Conservation (phyloP, 2,329 filamentous ascomycete genomes). For the Arthrocladium fulminans region DNA sequence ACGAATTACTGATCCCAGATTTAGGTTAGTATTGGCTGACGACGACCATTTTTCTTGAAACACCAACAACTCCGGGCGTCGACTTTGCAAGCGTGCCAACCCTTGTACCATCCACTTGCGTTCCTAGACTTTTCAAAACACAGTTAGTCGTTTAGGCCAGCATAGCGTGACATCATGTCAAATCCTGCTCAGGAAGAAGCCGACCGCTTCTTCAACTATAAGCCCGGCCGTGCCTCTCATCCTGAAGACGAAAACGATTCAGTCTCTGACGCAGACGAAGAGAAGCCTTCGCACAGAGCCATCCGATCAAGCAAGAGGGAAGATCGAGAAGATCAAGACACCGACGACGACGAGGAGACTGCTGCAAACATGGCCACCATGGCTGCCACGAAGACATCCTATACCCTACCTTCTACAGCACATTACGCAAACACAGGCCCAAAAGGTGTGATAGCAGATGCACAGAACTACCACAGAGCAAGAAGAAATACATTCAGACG, state of each 20-base stretch:
- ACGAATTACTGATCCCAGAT: background rate
- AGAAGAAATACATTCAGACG: constrained; percentile 39
- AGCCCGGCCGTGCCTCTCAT: constrained; percentile 30
- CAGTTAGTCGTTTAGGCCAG: background rate
- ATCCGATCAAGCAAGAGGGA: constrained; percentile 24
- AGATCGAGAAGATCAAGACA: constrained; percentile 26
- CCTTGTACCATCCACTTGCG: background rate
- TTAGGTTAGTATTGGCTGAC: background rate
- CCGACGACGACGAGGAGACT: constrained; percentile 26
- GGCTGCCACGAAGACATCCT: constrained; percentile 29
- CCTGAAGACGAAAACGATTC: constrained; percentile 34
- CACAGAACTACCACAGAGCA: constrained; percentile 41
- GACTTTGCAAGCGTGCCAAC: too few species aligned
- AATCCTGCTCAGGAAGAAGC: constrained; percentile 39
- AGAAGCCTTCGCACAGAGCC: constrained; percentile 10
- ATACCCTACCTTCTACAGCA: constrained; percentile 37
- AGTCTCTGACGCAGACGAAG: constrained; percentile 16
- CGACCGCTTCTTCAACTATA: constrained; percentile 33
- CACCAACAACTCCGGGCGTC: background rate
- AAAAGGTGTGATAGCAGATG: constrained; percentile 45
- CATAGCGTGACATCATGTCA: constrained; percentile 30
- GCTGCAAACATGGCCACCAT: constrained; percentile 26
- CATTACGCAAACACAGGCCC: constrained; percentile 44
- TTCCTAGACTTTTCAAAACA: background rate
- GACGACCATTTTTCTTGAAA: background rate